Base-by-base conservation (phyloP, 441 rosid genomes). In the Brassica hybrid region DNA sequence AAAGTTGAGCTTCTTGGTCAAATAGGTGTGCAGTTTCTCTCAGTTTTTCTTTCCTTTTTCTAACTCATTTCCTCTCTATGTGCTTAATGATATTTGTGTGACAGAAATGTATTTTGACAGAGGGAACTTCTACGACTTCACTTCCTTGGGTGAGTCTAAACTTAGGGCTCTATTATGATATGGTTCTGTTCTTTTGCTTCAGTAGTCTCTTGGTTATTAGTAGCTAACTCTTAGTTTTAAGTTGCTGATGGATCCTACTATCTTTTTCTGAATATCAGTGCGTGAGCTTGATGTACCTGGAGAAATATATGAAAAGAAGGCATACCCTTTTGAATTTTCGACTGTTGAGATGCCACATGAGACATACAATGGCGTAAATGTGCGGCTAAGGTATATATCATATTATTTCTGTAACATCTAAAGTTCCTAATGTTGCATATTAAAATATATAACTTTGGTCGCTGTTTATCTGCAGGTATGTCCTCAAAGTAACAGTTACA, bases 1-100 rank as follows among this genome's bases (percentile, higher is more conserved):
- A 96, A 92, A 86, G 87, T 94, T 76, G 98, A 96, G 84, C 98
- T 96, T 74, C 99, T 94, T 59, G 98, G 98, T 80, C 99, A 96
- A 86, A 96, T 94, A 85, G 97, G 98, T 94, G 63, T 79, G 65
- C 78, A 90, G 23, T 50, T 66, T 34, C 54, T 9, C n/a, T 27
- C 61, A 58, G 43, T 76, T 25, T 13, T n/a, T 71, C n/a, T n/a
- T n/a, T n/a, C n/a, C n/a, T n/a, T n/a, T n/a, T n/a, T 13, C 32
- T 69, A 17, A 48, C 7, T 17, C 21, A 2, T 52, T 57, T 14
- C 70, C 2, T 16, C 6, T 45, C 17, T 52, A 54, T 73, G 73
- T 23, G 54, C 72, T 25, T 59, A 16, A 45, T 34, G 34, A 54
- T 14, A 16, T 23, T 38, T 58, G 0, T 70, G 1, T 52, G 17